Base-by-base conservation (phyloP, 768 basidiomycete genomes). In the Pisolithus microcarpus region DNA sequence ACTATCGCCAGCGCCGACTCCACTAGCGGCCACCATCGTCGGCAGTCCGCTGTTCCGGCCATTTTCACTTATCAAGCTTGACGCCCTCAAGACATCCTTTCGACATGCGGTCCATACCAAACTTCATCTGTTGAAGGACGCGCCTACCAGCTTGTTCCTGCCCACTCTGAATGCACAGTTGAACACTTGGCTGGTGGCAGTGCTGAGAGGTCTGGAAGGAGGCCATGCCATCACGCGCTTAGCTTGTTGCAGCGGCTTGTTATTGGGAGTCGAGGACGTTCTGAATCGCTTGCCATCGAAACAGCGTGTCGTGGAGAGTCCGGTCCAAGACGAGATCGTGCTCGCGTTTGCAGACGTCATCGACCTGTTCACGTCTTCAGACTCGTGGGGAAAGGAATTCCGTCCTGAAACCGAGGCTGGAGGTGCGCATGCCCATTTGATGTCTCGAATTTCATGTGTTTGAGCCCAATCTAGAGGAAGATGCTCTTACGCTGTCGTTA, bases 311-410 rank as follows among this genome's bases (percentile, higher is more conserved):
- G 63, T 65, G 8, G 72, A 75, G 42, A 66, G 68, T 4, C 61
- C 60, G 39, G 75, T 84, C 9, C 83, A 90, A 63, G 77, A 84
- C 49, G 84, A 87, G 58, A 62, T 80, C 23, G 70, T 89, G 28
- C 70, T 91, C 24, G 78, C 84, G 3, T 70, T 88, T 24, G 87
- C 88, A 7, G 87, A 89, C 61, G 76, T 85, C 21, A 77, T 89
- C 63, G 87, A 89, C 56, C 66, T 75, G 10, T 81, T 83, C 54
- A 57, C 61, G 16, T 62, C 61, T 7, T 66, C 70, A 5, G 65
- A 63, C 43, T 71, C 71, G 15, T 88, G 87, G 87, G 80, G 84
- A 60, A 76, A 72, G 47, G 85, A 89, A 58, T 88, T 87, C 60
- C 74, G 74, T 51, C 75, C 77, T n/a, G 69, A 70, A 16, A 69